Conservation (phyloP, 75 land plant genomes). For the Isoetes taiwanensis region DNA sequence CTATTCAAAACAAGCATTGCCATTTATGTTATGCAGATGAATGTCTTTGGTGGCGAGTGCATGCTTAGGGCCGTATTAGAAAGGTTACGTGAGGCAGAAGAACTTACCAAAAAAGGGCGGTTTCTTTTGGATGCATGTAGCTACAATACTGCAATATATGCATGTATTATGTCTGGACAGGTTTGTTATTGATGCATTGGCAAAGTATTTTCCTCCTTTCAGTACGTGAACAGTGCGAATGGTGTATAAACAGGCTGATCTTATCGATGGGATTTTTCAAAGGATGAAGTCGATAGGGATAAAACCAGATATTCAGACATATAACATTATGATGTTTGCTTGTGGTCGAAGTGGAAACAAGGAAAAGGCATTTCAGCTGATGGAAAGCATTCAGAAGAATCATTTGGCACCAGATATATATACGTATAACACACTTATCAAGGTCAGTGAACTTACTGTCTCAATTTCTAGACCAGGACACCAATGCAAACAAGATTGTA, state of each 20-base stretch:
- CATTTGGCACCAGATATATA: background rate
- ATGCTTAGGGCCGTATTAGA: conserved; percentile 19
- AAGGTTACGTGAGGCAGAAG: conserved; percentile 19
- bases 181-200: conserved; percentile 2
- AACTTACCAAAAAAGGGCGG: background rate
- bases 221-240: background rate
- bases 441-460: too few species aligned
- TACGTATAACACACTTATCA: conserved; percentile 27
- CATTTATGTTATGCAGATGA: conserved; percentile 28
- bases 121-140: conserved; percentile 15
- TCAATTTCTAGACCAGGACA: too few species aligned
- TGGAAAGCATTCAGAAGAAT: background rate
- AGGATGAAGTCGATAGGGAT: conserved; percentile 17
- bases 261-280: conserved; percentile 19
- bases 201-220: background rate
- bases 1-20: too few species aligned
- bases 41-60: conserved; percentile 24
- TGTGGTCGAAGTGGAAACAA: background rate
- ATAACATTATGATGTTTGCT: conserved; percentile 4
- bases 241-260: background rate
- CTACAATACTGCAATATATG: conserved; percentile 29
- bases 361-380: background rate
- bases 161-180: conserved; percentile 17
- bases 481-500: background rate
- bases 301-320: conserved; percentile 15